phyloP scores from a whole-genome alignment of 805 yeast species.

The Soucietia sequanensis region DNA sequence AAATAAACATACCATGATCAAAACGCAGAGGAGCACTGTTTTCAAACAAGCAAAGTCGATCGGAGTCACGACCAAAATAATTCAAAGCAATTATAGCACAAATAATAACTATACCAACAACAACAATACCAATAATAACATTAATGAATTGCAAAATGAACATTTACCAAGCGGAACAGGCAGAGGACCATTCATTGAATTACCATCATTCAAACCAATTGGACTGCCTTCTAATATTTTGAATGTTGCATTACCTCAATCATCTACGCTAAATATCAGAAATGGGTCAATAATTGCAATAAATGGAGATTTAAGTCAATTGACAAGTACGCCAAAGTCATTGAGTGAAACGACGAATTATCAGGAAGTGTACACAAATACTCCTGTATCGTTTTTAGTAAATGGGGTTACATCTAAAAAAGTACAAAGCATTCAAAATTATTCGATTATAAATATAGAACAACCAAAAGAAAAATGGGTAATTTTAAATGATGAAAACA shows the following conservation, averaged over 20 bases:
- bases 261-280: constrained; percentile 34
- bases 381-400: constrained; percentile 21
- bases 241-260: constrained; percentile 44
- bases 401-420: constrained; percentile 28
- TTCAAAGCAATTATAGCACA: no score
- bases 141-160: constrained; percentile 9
- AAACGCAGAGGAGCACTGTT: background rate
- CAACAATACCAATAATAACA: background rate
- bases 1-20: background rate
- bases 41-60: no score
- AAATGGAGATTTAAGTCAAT: constrained; percentile 38
- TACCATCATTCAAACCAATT: constrained; percentile 40
- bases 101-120: no score
- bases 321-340: constrained; percentile 13
- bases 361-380: constrained; percentile 11
- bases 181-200: constrained; percentile 45
- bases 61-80: no score
- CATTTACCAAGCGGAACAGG: constrained; percentile 39
- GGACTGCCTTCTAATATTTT: constrained; percentile 39
- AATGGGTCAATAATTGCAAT: constrained; percentile 43
- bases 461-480: constrained; percentile 43
- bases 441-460: constrained; percentile 35
- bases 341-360: constrained; percentile 5
- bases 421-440: constrained; percentile 15
- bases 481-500: constrained; percentile 29